These are phyloP conservation scores for Thymus mandschuricus DNA, from an alignment of 257 asterid species.

Conservation along the genomic window DNA sequence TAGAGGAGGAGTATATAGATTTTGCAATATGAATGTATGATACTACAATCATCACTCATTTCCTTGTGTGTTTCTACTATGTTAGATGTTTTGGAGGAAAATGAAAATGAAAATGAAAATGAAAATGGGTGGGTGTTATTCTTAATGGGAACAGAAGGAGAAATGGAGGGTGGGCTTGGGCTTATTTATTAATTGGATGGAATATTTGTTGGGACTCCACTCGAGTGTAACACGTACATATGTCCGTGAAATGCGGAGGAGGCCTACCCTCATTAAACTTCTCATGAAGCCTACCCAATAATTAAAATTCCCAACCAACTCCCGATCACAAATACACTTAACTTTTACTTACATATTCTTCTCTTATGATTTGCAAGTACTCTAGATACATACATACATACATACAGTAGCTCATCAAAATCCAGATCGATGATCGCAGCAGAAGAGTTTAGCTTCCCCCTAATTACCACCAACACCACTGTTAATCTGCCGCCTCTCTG, in stretches of 20 bases:
- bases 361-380: background rate
- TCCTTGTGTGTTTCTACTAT: too few species aligned
- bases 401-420: background rate
- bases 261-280: conserved; percentile 4
- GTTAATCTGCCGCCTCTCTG: conserved; percentile 28
- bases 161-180: too few species aligned
- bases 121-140: too few species aligned
- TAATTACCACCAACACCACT: conserved; percentile 31
- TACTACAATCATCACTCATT: too few species aligned
- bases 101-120: too few species aligned
- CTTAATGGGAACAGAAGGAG: too few species aligned
- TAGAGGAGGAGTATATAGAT: too few species aligned
- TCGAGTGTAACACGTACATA: background rate
- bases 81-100: too few species aligned
- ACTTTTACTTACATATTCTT: background rate
- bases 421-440: conserved; percentile 27
- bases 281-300: conserved; percentile 3
- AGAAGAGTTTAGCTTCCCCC: conserved; percentile 53
- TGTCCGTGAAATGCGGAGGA: conserved; percentile 10
- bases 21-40: too few species aligned
- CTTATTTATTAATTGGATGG: too few species aligned
- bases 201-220: too few species aligned
- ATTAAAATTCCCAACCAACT: conserved; percentile 27
- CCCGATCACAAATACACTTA: background rate
- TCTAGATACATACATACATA: background rate